Evolutionary conservation across 371 early-diverging fungal species (phyloP), one percentile per base, ranked within the genome.

Genomic region (Entomophthora muscae): DNA sequence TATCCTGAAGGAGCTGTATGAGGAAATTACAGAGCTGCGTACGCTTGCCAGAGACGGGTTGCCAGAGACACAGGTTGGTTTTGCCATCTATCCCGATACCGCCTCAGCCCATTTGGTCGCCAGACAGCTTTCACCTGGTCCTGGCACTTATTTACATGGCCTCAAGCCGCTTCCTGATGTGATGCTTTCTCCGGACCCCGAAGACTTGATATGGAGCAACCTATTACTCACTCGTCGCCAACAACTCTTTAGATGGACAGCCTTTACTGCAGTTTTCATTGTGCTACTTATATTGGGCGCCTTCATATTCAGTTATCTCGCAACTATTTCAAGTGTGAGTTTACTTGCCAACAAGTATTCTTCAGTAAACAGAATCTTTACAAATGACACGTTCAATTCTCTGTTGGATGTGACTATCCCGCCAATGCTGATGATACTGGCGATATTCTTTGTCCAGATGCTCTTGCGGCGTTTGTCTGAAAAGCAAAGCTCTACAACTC

Each of bases 21-120:
- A 73, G 12, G 72, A 85, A 32, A 90, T 92, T 63, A 78, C 76
- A 42, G 65, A 65, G 32, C 67, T 77, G 1, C 77, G 89, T 13
- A 65, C 68, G 7, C 67, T 76, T 42, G 74, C 80, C 27, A 64
- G 67, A 10, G 67, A 71, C 7, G 81, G 78, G 51, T 77, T 74
- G 12, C n/a, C 60, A 53, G 74, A 82, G 2, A 83, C 84, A 56
- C 81, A 79, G 68, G 83, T 85, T 29, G 90, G 82, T 0, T 92
- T 90, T 75, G 75, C 89, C 23, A 81, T 82, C 0, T 92, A 83
- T 61, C 70, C 75, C 30, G 75, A 73, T 29, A 80, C 84, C 61
- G 66, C 71, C 0, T 75, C 74, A 59, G 84, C 89, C 1, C 89
- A 88, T 64, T 68, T 68, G 3, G 82, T 24, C n/a, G 32, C 56